Evolutionary conservation across 352 stramenopile genomes (phyloP).

Genomic region (Phytopythium ostracodes): DNA sequence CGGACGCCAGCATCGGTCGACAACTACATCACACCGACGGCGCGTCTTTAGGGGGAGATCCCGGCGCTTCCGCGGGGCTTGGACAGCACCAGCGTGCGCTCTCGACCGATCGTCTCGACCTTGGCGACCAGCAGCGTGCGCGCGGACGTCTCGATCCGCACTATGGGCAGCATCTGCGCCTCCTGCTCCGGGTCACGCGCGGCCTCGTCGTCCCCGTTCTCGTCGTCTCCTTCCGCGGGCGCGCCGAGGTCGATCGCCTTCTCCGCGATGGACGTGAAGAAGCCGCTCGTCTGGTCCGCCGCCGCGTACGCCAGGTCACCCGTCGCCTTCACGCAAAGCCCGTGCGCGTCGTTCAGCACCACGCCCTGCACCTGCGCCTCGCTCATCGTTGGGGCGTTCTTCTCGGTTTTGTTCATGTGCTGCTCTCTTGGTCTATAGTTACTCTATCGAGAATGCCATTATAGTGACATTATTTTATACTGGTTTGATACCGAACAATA

Average conservation of each 20-base stretch:
- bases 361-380: slow-evolving; percentile 41
- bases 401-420: neutral
- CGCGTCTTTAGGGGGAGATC: neutral
- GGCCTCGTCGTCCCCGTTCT: slow-evolving; percentile 18
- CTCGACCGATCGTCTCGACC: slow-evolving; percentile 27
- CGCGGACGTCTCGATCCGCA: slow-evolving; percentile 47
- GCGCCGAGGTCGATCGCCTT: slow-evolving; percentile 50
- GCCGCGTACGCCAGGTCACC: slow-evolving; percentile 54
- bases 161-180: slow-evolving; percentile 34
- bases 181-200: slow-evolving; percentile 14
- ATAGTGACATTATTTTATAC: neutral
- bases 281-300: slow-evolving; percentile 51
- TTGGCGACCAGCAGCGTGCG: slow-evolving; percentile 61
- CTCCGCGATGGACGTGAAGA: slow-evolving; percentile 72
- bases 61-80: slow-evolving; percentile 35
- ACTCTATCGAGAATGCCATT: neutral
- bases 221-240: slow-evolving; percentile 26
- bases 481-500: neutral
- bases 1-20: neutral
- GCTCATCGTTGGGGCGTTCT: slow-evolving; percentile 24
- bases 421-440: neutral
- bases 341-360: slow-evolving; percentile 73
- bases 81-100: slow-evolving; percentile 64
- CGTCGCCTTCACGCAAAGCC: slow-evolving; percentile 60
- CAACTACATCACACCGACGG: neutral